Evolutionary conservation across 2,329 filamentous ascomycete genomes (phyloP).

Genomic region (Zelopaecilomyces penicillatus): DNA sequence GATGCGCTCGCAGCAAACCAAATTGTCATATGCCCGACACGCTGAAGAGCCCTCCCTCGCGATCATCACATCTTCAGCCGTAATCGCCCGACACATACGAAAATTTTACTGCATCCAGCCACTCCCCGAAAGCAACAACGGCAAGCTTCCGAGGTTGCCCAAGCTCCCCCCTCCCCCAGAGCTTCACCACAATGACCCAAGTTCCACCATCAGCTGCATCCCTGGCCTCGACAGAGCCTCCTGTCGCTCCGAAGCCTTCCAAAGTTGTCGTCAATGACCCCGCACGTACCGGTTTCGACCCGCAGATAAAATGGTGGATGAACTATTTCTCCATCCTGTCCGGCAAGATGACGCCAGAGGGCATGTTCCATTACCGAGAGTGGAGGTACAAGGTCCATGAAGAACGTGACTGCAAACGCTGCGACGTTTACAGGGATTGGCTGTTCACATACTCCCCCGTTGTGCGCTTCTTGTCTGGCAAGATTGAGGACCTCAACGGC

Average conservation of each 20-base stretch:
- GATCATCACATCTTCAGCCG: background rate
- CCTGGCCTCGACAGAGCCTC: background rate
- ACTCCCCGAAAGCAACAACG: too few relatives aligned
- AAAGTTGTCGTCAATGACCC: conserved; percentile 49
- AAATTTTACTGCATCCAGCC: background rate
- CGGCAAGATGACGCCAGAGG: conserved; percentile 60
- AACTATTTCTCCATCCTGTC: conserved; percentile 81
- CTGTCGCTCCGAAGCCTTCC: conserved; percentile 7
- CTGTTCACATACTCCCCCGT: conserved; percentile 77
- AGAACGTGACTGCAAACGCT: conserved; percentile 67
- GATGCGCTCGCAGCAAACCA: background rate
- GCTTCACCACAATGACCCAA: too few relatives aligned
- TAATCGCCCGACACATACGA: background rate
- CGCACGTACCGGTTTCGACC: conserved; percentile 54
- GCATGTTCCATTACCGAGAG: conserved; percentile 67
- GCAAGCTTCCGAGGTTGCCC: too few relatives aligned
- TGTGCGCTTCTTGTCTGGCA: conserved; percentile 77
- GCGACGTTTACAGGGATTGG: conserved; percentile 76
- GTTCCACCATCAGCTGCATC: too few relatives aligned
- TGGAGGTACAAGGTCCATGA: conserved; percentile 69
- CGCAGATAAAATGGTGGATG: conserved; percentile 57
- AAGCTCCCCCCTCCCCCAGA: too few relatives aligned
- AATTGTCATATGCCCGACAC: background rate
- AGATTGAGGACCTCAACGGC: conserved; percentile 72
- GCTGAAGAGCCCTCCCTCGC: background rate